phyloP scores from a whole-genome alignment of 371 early-diverging fungal species.

The Apophysomyces ossiformis region DNA sequence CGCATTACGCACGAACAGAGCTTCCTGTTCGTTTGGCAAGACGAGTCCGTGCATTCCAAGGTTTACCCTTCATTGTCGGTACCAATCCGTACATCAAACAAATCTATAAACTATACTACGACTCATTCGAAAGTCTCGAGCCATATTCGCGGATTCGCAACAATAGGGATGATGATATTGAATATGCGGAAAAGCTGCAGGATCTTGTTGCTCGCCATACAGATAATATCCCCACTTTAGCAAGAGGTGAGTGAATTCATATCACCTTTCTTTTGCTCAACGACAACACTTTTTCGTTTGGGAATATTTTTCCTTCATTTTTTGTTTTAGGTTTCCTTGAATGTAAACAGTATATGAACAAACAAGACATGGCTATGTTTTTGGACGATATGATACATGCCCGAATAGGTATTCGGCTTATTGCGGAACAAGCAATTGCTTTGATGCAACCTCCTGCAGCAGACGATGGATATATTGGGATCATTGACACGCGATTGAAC shows the following conservation, averaged over 20 bases:
- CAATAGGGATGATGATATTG: conserved; percentile 48
- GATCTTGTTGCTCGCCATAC: conserved; percentile 77
- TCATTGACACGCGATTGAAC: conserved; percentile 79
- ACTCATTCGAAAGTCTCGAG: conserved; percentile 76
- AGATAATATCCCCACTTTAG: conserved; percentile 84
- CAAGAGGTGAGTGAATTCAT: conserved; percentile 64
- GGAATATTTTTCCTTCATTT: background rate
- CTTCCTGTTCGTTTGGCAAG: conserved; percentile 84
- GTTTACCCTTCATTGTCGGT: conserved; percentile 89
- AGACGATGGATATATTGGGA: conserved; percentile 73
- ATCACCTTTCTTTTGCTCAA: background rate
- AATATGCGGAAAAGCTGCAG: conserved; percentile 69
- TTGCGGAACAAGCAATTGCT: conserved; percentile 93
- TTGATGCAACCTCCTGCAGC: conserved; percentile 49
- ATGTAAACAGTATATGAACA: conserved; percentile 87
- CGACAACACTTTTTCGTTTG: background rate
- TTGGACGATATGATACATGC: conserved; percentile 91
- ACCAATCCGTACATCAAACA: conserved; percentile 86
- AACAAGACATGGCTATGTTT: conserved; percentile 74
- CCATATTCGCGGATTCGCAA: conserved; percentile 54
- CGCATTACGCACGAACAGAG: conserved; percentile 74
- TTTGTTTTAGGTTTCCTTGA: conserved; percentile 37
- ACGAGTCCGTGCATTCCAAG: conserved; percentile 82
- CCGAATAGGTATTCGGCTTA: conserved; percentile 93
- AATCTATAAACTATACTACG: conserved; percentile 82